phyloP scores from a whole-genome alignment of 768 basidiomycete species.

The Tylopilus rubrobrunneus region DNA sequence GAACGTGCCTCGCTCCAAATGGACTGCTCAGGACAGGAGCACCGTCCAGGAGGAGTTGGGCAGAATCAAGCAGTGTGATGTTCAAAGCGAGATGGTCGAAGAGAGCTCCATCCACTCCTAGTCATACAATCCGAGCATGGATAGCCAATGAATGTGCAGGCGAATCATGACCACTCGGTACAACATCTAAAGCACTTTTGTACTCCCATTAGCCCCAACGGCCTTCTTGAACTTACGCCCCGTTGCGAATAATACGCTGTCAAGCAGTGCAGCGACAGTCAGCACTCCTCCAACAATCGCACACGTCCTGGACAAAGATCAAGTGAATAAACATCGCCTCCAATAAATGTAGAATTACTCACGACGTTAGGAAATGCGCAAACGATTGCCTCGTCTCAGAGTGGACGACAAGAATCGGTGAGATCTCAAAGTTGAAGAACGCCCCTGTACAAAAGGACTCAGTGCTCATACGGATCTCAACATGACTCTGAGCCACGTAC shows the following conservation, averaged over 20 bases:
- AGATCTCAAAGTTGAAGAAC: conserved; percentile 95
- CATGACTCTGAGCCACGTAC: conserved; percentile 20
- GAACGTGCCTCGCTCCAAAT: background rate
- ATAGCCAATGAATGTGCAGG: conserved; percentile 16
- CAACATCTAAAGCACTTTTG: conserved; percentile 31
- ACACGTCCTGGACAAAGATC: conserved; percentile 61
- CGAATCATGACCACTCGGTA: conserved; percentile 4
- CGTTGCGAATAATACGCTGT: conserved; percentile 83
- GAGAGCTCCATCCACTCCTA: conserved; percentile 24
- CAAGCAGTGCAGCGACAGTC: conserved; percentile 87
- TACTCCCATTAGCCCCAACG: conserved; percentile 25
- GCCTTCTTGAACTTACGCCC: conserved; percentile 69
- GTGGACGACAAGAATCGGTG: conserved; percentile 92
- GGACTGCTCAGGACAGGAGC: too few relatives aligned
- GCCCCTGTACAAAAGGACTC: conserved; percentile 44
- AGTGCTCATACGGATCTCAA: background rate
- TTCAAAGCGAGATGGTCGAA: conserved; percentile 15
- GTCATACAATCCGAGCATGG: background rate
- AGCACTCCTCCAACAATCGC: conserved; percentile 97
- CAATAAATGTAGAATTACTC: conserved; percentile 32
- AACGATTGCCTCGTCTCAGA: conserved; percentile 90
- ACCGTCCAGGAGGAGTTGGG: conserved; percentile 10
- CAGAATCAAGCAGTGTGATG: conserved; percentile 16
- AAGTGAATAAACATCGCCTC: background rate
- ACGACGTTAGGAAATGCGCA: conserved; percentile 98